Percentiles rank a stretch among this genome's conserved stretches.
phyloP scores from a whole-genome alignment of 345 rosid genomes.

The Mallotus nudiflorus region DNA sequence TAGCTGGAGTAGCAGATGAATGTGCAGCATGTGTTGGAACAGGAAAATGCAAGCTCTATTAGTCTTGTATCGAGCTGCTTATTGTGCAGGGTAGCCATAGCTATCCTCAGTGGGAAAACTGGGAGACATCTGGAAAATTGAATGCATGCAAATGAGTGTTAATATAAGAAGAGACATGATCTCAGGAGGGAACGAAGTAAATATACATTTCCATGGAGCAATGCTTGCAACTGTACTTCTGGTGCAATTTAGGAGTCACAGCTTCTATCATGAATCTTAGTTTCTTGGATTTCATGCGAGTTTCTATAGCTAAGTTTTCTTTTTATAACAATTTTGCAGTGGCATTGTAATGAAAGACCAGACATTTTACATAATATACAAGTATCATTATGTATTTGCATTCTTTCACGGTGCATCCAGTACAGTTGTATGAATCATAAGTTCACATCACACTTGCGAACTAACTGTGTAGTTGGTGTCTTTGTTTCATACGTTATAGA shows the following conservation, averaged over 20 bases:
- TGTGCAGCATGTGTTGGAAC: constrained; percentile 82
- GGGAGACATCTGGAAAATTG: not conserved
- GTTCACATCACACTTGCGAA: not conserved
- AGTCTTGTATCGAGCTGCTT: constrained; percentile 9
- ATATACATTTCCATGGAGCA: not conserved
- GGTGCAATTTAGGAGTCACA: not conserved
- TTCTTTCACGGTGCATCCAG: not conserved
- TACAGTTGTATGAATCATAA: not conserved
- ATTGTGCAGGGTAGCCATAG: not conserved
- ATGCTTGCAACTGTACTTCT: not conserved
- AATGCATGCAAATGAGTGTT: not conserved
- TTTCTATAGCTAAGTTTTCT: no score
- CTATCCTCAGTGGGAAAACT: not conserved
- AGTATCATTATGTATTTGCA: not conserved
- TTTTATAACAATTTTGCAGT: not conserved
- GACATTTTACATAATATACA: not conserved
- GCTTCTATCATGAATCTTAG: not conserved
- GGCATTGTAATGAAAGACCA: not conserved
- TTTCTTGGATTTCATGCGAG: no score
- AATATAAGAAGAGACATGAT: not conserved
- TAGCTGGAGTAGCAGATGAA: constrained; percentile 71
- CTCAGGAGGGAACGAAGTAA: not conserved
- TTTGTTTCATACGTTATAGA: not conserved
- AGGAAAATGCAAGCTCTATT: constrained; percentile 73
- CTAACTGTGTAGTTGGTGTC: not conserved